Conservation (phyloP, 2,329 filamentous ascomycete species). For the Xylariaceae sp. region DNA sequence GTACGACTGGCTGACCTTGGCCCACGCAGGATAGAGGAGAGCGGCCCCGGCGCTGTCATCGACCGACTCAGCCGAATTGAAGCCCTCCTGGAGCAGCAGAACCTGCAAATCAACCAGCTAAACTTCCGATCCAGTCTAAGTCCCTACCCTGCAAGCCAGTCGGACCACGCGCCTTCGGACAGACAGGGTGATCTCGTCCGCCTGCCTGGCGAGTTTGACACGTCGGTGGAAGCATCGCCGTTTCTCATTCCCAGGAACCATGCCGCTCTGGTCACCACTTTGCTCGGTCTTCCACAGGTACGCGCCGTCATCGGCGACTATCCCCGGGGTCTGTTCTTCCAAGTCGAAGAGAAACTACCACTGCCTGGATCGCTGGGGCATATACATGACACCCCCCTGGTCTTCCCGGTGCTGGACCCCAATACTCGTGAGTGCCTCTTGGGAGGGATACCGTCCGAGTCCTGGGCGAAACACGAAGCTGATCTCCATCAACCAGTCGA, state of each 20-base stretch:
- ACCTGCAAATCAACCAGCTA: constrained; percentile 27
- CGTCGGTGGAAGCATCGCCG: constrained; percentile 28
- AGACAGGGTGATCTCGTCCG: constrained; percentile 21
- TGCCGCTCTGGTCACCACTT: constrained; percentile 29
- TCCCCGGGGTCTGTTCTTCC: constrained; percentile 31
- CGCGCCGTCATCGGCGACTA: constrained; percentile 31
- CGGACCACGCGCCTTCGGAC: constrained; percentile 21
- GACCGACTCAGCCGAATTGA: constrained; percentile 37
- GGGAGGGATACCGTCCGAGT: no score
- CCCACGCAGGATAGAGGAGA: constrained; percentile 29
- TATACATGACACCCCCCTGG: constrained; percentile 20
- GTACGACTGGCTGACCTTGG: constrained; percentile 8
- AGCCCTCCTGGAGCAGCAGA: constrained; percentile 30
- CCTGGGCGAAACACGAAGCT: no score
- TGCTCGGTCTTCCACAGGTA: constrained; percentile 31
- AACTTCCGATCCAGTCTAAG: constrained; percentile 22
- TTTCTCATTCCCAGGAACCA: constrained; percentile 35
- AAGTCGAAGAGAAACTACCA: constrained; percentile 30
- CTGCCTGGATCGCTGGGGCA: constrained; percentile 29
- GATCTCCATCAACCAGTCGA: constrained; percentile 17
- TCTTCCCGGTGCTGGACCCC: constrained; percentile 27
- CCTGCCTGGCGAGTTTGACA: constrained; percentile 19
- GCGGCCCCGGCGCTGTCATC: constrained; percentile 30
- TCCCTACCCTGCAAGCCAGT: constrained; percentile 22
- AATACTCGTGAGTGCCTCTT: constrained; percentile 12